Conservation (phyloP, 1,284 basidiomycete genomes). For the Cryptococcus sp. region DNA sequence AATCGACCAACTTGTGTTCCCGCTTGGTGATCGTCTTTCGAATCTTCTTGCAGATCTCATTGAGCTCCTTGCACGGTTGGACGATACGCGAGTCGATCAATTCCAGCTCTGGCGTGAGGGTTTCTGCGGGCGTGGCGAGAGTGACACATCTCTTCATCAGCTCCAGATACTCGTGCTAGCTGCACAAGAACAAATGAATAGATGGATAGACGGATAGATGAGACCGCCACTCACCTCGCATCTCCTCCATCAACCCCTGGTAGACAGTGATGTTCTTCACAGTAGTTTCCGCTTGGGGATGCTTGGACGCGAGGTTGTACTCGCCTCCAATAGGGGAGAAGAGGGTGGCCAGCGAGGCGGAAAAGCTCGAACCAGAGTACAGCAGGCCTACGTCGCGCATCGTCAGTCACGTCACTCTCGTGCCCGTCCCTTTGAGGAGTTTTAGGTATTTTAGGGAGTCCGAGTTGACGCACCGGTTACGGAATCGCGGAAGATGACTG, state of each 20-base stretch:
- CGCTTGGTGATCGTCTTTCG: slow-evolving; percentile 94
- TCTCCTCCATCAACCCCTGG: slow-evolving; percentile 75
- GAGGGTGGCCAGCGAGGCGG: slow-evolving; percentile 71
- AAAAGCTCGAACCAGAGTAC: slow-evolving; percentile 73
- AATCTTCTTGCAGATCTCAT: slow-evolving; percentile 81
- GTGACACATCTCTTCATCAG: too few species aligned
- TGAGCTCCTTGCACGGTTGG: slow-evolving; percentile 84
- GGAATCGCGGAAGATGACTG: slow-evolving; percentile 80
- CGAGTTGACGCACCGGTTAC: slow-evolving; percentile 64
- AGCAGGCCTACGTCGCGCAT: slow-evolving; percentile 66
- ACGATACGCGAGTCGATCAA: slow-evolving; percentile 87
- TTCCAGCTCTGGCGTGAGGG: slow-evolving; percentile 88
- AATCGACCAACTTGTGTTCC: slow-evolving; percentile 96
- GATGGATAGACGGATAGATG: not conserved
- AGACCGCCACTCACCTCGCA: slow-evolving; percentile 58
- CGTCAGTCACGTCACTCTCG: not conserved
- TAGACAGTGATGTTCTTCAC: slow-evolving; percentile 75
- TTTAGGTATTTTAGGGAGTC: not conserved
- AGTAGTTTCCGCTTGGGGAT: slow-evolving; percentile 77
- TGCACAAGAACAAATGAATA: not conserved
- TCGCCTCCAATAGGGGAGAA: slow-evolving; percentile 82
- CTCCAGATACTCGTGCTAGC: not conserved
- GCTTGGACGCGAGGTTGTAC: slow-evolving; percentile 73
- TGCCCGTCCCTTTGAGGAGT: not conserved
- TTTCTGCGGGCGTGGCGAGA: slow-evolving; percentile 39